These are phyloP conservation scores for Fusarium nodosum DNA, from an alignment of 2,329 filamentous ascomycete genomes.

Conservation along the genomic window DNA sequence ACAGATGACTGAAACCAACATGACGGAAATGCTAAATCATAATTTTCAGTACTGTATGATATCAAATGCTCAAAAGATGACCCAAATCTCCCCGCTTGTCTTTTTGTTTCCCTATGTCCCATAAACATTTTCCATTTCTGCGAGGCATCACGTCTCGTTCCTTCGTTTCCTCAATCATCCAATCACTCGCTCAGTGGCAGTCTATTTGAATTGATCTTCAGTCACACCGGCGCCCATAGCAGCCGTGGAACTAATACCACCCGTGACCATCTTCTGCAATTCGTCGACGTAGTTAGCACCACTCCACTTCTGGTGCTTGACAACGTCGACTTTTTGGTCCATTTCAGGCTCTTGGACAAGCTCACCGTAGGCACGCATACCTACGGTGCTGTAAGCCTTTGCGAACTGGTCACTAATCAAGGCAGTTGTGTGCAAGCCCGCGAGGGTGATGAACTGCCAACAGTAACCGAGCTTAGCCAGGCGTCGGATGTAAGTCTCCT, in stretches of 20 bases:
- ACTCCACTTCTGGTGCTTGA: conserved; percentile 99
- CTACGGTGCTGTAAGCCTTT: conserved; percentile 81
- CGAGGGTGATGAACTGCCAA: conserved; percentile 99
- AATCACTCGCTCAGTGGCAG: not conserved
- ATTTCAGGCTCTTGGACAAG: conserved; percentile 98
- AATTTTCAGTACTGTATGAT: conserved; percentile 31
- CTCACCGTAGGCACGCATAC: conserved; percentile 98
- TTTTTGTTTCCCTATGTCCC: conserved; percentile 27
- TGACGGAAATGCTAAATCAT: conserved; percentile 10
- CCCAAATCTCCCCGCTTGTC: conserved; percentile 9
- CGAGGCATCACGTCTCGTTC: conserved; percentile 1
- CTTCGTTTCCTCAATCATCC: not conserved
- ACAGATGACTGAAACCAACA: conserved; percentile 22
- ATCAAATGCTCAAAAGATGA: conserved; percentile 37
- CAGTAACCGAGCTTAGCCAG: conserved; percentile 92
- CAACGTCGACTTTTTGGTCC: conserved; percentile 88
- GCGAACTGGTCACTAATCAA: conserved; percentile 93
- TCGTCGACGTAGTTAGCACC: conserved; percentile 96
- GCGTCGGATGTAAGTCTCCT: conserved; percentile 96
- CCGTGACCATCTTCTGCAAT: conserved; percentile 95
- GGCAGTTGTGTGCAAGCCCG: conserved; percentile 94
- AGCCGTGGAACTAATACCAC: conserved; percentile 89
- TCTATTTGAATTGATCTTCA: conserved; percentile 86
- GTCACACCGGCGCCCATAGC: conserved; percentile 99
- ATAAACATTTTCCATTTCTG: not conserved